These are phyloP conservation scores for Pichia sp. DNA, from an alignment of 1,139 yeast genomes.

Conservation along the genomic window DNA sequence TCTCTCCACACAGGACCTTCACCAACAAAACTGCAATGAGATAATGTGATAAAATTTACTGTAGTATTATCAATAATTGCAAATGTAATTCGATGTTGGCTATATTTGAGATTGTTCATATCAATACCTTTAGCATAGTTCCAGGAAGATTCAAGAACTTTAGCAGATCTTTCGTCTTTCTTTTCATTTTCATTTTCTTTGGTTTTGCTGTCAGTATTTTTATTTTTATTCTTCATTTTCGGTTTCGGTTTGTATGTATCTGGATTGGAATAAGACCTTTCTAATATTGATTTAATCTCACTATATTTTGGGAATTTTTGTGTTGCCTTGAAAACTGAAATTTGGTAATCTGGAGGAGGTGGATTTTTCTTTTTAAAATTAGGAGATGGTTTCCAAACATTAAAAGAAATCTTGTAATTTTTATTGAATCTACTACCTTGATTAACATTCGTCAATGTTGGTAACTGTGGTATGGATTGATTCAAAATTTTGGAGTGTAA, in stretches of 20 bases:
- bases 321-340: conserved; percentile 52
- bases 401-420: conserved; percentile 35
- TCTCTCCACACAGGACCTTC: conserved; percentile 31
- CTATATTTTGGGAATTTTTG: conserved; percentile 47
- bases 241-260: conserved; percentile 8
- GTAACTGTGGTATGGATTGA: conserved; percentile 7
- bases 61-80: conserved; percentile 72
- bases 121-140: conserved; percentile 17
- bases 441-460: conserved; percentile 1
- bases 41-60: conserved; percentile 55
- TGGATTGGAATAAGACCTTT: conserved; percentile 22
- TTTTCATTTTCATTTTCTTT: conserved; percentile 18
- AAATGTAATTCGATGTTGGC: conserved; percentile 37
- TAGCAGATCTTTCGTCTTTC: conserved; percentile 18
- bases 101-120: conserved; percentile 31
- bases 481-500: conserved; percentile 11
- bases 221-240: conserved; percentile 10
- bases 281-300: conserved; percentile 34
- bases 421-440: background rate
- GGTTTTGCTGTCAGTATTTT: conserved; percentile 27
- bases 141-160: conserved; percentile 26
- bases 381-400: conserved; percentile 83
- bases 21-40: conserved; percentile 53
- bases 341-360: conserved; percentile 69
- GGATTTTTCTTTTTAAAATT: conserved; percentile 64